phyloP scores from a whole-genome alignment of 2,329 filamentous ascomycete species.

The Fusarium sp. region DNA sequence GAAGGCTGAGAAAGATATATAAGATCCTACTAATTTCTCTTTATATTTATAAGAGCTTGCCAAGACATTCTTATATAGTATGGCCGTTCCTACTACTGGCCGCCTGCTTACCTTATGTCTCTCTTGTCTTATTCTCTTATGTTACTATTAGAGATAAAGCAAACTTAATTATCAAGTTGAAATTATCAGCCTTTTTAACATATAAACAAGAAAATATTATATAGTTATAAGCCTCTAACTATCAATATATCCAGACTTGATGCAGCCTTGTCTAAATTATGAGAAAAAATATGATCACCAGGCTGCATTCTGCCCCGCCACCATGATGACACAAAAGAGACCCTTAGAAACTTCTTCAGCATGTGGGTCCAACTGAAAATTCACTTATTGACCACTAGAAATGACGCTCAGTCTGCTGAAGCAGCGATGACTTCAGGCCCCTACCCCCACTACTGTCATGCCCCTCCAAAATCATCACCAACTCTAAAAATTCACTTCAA shows the following conservation, averaged over 20 bases:
- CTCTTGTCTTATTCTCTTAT: background rate
- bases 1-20: background rate
- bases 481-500: slow-evolving; percentile 32
- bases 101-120: background rate
- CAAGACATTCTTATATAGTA: background rate
- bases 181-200: too few species aligned
- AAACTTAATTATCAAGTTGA: too few species aligned
- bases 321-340: slow-evolving; percentile 37
- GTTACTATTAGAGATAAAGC: too few species aligned
- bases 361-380: slow-evolving; percentile 43
- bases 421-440: slow-evolving; percentile 46
- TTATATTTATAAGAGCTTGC: background rate
- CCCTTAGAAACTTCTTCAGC: slow-evolving; percentile 38
- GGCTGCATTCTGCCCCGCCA: slow-evolving; percentile 34
- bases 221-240: background rate
- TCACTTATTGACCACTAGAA: slow-evolving; percentile 35
- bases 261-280: background rate
- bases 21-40: background rate
- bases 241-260: background rate
- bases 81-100: background rate
- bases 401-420: slow-evolving; percentile 39
- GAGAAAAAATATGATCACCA: slow-evolving; percentile 13
- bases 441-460: slow-evolving; percentile 42
- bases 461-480: slow-evolving; percentile 43
- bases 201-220: background rate